phyloP scores from a whole-genome alignment of 768 basidiomycete genomes.

The Pleurotus salmoneostramineus region DNA sequence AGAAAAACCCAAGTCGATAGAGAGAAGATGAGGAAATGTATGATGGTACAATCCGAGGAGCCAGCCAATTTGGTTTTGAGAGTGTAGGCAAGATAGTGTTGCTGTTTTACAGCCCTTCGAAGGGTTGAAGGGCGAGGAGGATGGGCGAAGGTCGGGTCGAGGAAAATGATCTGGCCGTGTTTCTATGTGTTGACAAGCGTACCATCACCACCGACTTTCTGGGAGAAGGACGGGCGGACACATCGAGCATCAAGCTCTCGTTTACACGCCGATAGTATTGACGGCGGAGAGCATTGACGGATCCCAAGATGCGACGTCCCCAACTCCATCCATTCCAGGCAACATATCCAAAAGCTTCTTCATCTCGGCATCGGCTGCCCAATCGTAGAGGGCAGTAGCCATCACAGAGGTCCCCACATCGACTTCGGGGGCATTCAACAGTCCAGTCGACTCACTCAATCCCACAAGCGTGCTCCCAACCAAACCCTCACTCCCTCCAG shows the following conservation, averaged over 20 bases:
- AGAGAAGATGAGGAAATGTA: neutral
- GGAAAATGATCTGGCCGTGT: conserved; percentile 5
- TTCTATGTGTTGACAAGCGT: conserved; percentile 4
- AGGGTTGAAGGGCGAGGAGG: neutral
- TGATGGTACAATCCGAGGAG: conserved; percentile 2
- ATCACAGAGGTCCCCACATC: conserved; percentile 18
- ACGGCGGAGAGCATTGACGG: conserved; percentile 6
- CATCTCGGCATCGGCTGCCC: conserved; percentile 51
- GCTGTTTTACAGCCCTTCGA: neutral
- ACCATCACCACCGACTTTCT: neutral
- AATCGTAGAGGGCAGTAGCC: conserved; percentile 21
- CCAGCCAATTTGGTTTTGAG: neutral
- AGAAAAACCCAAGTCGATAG: neutral
- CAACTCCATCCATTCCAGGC: conserved; percentile 17
- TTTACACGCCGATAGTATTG: neutral
- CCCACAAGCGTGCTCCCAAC: conserved; percentile 1
- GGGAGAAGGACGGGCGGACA: neutral
- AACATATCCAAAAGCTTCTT: conserved; percentile 57
- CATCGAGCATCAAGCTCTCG: neutral
- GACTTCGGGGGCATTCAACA: conserved; percentile 14
- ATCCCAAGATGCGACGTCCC: conserved; percentile 1
- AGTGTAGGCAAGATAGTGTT: neutral
- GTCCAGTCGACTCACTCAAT: conserved; percentile 14
- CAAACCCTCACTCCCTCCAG: conserved; percentile 4
- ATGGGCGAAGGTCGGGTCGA: neutral